These are phyloP conservation scores for Rhexocercosporidium sp. DNA, from an alignment of 2,329 filamentous ascomycete species.

Conservation along the genomic window DNA sequence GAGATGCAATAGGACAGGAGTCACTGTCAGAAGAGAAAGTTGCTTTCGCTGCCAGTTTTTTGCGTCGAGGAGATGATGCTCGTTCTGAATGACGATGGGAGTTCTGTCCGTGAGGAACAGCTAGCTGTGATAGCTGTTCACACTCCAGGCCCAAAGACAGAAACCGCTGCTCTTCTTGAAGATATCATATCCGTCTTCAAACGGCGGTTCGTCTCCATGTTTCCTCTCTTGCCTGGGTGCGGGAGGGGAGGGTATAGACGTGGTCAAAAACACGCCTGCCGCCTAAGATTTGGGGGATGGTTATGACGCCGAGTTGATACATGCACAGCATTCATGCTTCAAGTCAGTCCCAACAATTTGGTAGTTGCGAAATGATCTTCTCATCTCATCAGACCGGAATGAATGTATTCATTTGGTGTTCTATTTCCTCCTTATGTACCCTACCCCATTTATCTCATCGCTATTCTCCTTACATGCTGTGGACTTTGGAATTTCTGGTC, in stretches of 20 bases:
- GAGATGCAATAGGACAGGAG: neutral
- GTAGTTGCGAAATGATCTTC: too few species aligned
- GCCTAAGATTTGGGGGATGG: neutral
- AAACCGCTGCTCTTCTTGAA: neutral
- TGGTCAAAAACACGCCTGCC: too few species aligned
- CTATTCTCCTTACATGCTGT: conserved; percentile 47
- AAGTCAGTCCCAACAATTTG: too few species aligned
- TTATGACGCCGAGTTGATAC: neutral
- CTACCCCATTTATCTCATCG: neutral
- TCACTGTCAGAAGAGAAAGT: too few species aligned
- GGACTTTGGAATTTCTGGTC: conserved; percentile 60
- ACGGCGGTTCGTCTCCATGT: neutral
- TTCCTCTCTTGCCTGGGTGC: neutral
- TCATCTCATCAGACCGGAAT: too few species aligned
- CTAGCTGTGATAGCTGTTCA: neutral
- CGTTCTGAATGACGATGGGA: neutral
- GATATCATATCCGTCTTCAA: neutral
- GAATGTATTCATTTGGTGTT: too few species aligned
- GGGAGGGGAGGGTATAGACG: too few species aligned
- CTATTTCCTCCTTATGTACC: too few species aligned
- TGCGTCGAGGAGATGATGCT: too few species aligned
- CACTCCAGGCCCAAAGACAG: neutral
- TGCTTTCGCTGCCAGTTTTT: too few species aligned
- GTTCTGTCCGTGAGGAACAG: neutral
- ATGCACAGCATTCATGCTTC: too few species aligned